Percentiles rank a stretch among this genome's conserved stretches.
Evolutionary conservation across 2,329 filamentous ascomycete genomes (phyloP).

Genomic region (Colletotrichum sp.): DNA sequence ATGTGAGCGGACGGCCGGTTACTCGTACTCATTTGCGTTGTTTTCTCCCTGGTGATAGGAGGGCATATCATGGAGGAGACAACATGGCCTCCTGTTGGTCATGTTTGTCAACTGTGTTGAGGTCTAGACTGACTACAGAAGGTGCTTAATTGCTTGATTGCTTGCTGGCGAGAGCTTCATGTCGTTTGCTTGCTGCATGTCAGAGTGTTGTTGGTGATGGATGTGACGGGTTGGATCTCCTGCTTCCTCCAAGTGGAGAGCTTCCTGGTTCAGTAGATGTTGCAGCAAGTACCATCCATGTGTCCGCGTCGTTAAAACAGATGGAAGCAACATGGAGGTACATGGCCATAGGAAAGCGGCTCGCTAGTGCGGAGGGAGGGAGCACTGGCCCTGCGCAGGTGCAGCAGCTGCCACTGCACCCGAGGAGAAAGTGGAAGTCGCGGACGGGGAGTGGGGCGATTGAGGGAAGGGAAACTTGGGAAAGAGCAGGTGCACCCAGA

Average conservation of each 20-base stretch:
- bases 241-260: neutral
- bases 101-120: neutral
- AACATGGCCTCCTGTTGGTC: fast-evolving
- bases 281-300: neutral
- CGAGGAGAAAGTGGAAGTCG: neutral
- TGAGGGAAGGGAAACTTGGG: neutral
- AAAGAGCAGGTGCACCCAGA: neutral
- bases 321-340: neutral
- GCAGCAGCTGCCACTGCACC: neutral
- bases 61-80: neutral
- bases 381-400: neutral
- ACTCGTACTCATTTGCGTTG: neutral
- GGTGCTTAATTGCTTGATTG: neutral
- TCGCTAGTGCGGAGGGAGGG: neutral
- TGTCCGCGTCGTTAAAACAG: neutral
- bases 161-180: neutral
- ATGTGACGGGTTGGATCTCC: neutral
- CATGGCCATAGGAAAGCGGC: neutral
- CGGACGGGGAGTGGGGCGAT: neutral
- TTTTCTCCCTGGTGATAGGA: neutral
- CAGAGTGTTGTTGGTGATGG: neutral
- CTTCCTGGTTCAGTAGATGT: neutral
- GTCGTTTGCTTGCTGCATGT: neutral
- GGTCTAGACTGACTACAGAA: neutral
- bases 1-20: neutral